Evolutionary conservation across 768 basidiomycete species (phyloP), one percentile per base, ranked within the genome.

Genomic region (Mycena kentingensis): DNA sequence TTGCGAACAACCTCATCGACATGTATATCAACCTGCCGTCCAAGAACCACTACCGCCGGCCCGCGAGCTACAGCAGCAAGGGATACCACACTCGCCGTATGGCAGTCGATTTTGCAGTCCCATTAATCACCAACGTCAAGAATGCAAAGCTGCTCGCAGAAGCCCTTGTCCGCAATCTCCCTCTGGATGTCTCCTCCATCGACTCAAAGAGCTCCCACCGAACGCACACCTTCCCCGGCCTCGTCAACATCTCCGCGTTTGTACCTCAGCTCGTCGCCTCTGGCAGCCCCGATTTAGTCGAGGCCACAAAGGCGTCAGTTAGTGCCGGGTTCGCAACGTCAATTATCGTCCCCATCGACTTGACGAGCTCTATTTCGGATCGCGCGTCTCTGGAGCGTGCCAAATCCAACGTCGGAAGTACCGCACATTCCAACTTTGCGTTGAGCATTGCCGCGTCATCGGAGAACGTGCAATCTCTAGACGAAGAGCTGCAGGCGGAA

Each of bases 1-100:
- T 99, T 55, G 92, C 91, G 29, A 95, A 96, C 71, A 94, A 95
- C 70, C 76, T 97, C 62, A 99, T 99, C 67, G 97, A 99, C 73
- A 90, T 98, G 84, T 98, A 98, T 70, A 96, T 99, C 84, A 99
- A 99, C 71, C 76, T 99, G 61, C 97, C 97, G 2, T 98, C 96
- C 34, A 97, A 93, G 75, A 98, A 99, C 70, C 83, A 93, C 66
- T 98, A 92, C 71, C 89, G 97, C 52, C 89, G 97, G 18, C 97
- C 97, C 5, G 95, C 97, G 12, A 95, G 87, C 70, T 99, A 98
- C 67, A 84, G 93, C 46, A 96, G 93, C 70, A 95, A 97, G 67
- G 97, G 97, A 7, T 98, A 98, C 70, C 84, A 85, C 54, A 96
- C 95, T 26, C 90, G 97, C 61, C 89, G 97, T 46, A 94, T 98